A percentile compares a stretch with the other conserved stretches of the same genome.
phyloP scores from a whole-genome alignment of 2,329 filamentous ascomycete genomes.

The Onygena corvina region DNA sequence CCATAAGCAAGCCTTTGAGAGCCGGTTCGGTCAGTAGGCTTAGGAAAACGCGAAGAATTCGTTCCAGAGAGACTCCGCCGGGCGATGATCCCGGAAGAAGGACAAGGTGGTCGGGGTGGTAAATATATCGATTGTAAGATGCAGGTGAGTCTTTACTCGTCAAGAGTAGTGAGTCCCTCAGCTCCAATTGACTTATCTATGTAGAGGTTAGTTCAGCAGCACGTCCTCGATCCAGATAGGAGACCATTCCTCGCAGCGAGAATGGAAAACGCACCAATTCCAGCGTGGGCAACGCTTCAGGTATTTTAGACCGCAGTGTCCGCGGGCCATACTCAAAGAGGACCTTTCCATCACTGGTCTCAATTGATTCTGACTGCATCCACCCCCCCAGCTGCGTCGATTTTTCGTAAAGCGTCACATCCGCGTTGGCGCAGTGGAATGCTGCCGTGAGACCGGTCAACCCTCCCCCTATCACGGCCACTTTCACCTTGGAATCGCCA shows the following conservation, averaged over 20 bases:
- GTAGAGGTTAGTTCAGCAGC: constrained; percentile 25
- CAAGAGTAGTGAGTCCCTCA: constrained; percentile 46
- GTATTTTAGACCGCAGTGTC: constrained; percentile 49
- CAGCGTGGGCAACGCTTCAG: constrained; percentile 46
- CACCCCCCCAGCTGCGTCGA: constrained; percentile 64
- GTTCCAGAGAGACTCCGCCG: constrained; percentile 16
- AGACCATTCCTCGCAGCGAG: background rate
- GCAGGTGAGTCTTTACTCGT: constrained; percentile 41
- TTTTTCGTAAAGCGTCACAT: constrained; percentile 72
- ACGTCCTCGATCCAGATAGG: background rate
- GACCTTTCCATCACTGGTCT: constrained; percentile 48
- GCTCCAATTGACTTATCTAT: constrained; percentile 21
- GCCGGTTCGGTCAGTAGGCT: constrained; percentile 43
- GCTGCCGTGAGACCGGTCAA: constrained; percentile 71
- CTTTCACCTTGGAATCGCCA: background rate
- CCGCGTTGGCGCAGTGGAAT: constrained; percentile 60
- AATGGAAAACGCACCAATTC: constrained; percentile 7
- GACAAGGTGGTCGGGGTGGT: constrained; percentile 75
- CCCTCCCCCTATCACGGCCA: constrained; percentile 64
- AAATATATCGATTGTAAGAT: constrained; percentile 61
- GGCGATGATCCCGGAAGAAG: constrained; percentile 41
- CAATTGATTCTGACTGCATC: constrained; percentile 56
- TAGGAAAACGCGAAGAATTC: constrained; percentile 24
- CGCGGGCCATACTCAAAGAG: constrained; percentile 77
- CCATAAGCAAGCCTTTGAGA: constrained; percentile 37